Evolutionary conservation across 352 stramenopile species (phyloP).

Genomic region (Phytopythium vexans): DNA sequence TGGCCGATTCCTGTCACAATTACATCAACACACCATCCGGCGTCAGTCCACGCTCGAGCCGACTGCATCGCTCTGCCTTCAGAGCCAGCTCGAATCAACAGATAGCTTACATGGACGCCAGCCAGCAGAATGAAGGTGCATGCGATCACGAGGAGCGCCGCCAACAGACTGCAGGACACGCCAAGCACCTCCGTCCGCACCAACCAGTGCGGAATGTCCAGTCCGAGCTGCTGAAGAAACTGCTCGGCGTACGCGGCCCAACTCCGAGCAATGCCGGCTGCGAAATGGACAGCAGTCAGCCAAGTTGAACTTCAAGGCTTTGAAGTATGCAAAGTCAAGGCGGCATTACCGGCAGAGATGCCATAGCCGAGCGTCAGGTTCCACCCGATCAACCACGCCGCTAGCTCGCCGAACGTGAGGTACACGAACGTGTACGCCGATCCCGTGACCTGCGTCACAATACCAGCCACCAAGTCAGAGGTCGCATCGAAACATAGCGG

Average conservation of each 20-base stretch:
- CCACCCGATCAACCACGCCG: constrained; percentile 90
- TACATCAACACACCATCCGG: not conserved
- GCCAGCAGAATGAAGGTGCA: constrained; percentile 86
- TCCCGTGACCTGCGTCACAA: constrained; percentile 59
- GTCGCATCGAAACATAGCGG: constrained; percentile 1
- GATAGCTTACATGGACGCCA: constrained; percentile 65
- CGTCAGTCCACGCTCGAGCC: not conserved
- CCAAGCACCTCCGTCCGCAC: constrained; percentile 50
- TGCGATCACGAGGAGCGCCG: constrained; percentile 70
- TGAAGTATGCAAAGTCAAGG: not conserved
- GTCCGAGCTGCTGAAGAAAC: constrained; percentile 73
- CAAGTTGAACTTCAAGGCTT: constrained; percentile 1
- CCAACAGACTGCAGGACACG: constrained; percentile 76
- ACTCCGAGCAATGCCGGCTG: constrained; percentile 86
- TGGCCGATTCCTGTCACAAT: constrained; percentile 78
- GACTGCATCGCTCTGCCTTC: not conserved
- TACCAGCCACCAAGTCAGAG: constrained; percentile 7
- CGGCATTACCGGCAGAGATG: constrained; percentile 71
- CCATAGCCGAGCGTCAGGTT: constrained; percentile 93
- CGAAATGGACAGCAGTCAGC: not conserved
- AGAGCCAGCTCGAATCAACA: not conserved
- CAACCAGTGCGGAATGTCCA: constrained; percentile 62
- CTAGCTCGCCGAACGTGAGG: constrained; percentile 83
- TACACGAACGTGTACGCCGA: constrained; percentile 91
- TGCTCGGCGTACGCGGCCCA: constrained; percentile 87